These are phyloP conservation scores for Borovskyia barvae DNA, from an alignment of 208 protist species.

Conservation along the genomic window DNA sequence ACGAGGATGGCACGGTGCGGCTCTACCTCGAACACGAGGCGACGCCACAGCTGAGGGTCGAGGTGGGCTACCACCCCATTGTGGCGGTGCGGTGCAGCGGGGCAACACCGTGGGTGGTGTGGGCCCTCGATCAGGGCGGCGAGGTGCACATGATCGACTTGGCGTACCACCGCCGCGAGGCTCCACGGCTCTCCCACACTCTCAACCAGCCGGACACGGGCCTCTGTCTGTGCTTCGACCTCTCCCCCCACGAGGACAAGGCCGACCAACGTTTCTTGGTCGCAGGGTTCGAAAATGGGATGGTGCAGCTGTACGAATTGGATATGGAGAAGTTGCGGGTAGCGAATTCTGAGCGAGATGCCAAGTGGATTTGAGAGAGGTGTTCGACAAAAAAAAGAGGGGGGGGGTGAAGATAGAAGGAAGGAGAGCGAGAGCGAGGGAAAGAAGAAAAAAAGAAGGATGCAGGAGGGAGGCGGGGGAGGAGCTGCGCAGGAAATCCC, in stretches of 20 bases:
- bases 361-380: conserved; percentile 62
- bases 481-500: too few relatives aligned
- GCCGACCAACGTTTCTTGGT: conserved; percentile 50
- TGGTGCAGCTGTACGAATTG: conserved; percentile 71
- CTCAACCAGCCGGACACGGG: conserved; percentile 61
- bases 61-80: conserved; percentile 40
- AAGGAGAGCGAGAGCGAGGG: too few relatives aligned
- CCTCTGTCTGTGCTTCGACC: conserved; percentile 57
- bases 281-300: conserved; percentile 73
- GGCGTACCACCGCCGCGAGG: conserved; percentile 42
- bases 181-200: conserved; percentile 47
- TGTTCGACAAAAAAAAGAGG: too few relatives aligned
- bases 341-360: conserved; percentile 47
- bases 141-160: conserved; percentile 72
- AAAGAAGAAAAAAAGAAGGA: too few relatives aligned
- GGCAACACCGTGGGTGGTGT: conserved; percentile 58
- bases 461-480: too few relatives aligned
- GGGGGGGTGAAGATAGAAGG: too few relatives aligned
- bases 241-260: conserved; percentile 43
- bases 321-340: conserved; percentile 37
- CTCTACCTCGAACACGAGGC: conserved; percentile 53
- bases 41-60: conserved; percentile 65
- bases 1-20: conserved; percentile 77
- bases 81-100: conserved; percentile 47
- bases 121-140: conserved; percentile 67